These are phyloP conservation scores for Globisporangium abappressorium DNA, from an alignment of 352 stramenopile genomes.

Conservation along the genomic window DNA sequence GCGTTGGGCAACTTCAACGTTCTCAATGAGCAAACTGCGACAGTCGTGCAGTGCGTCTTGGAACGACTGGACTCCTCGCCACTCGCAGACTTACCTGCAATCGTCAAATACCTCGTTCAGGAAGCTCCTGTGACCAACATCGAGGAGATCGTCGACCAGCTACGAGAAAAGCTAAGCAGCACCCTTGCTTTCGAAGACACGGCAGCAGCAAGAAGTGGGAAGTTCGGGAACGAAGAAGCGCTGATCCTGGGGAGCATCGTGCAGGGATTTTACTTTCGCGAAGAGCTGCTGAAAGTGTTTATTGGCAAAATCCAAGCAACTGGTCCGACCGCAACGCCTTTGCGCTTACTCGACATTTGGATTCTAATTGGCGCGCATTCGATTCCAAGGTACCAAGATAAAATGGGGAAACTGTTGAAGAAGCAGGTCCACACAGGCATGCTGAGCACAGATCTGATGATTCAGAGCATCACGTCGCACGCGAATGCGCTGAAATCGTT, in stretches of 20 bases:
- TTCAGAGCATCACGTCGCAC: slow-evolving; percentile 30
- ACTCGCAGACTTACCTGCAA: slow-evolving; percentile 41
- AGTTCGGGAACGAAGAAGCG: slow-evolving; percentile 36
- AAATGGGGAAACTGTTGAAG: slow-evolving; percentile 42
- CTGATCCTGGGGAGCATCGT: slow-evolving; percentile 46
- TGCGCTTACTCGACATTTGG: slow-evolving; percentile 52
- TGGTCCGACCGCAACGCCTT: slow-evolving; percentile 3
- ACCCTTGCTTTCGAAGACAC: slow-evolving; percentile 27
- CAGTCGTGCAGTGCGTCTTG: slow-evolving; percentile 40
- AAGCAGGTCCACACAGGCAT: slow-evolving; percentile 30
- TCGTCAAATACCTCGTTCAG: slow-evolving; percentile 66
- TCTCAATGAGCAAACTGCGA: slow-evolving; percentile 32
- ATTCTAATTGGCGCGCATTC: slow-evolving; percentile 39
- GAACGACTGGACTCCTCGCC: slow-evolving; percentile 50
- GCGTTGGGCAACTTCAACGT: slow-evolving; percentile 66
- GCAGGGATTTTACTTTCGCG: slow-evolving; percentile 52
- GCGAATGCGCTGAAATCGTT: slow-evolving; percentile 39
- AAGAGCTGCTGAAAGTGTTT: slow-evolving; percentile 48
- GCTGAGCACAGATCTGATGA: slow-evolving; percentile 29
- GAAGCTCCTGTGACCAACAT: slow-evolving; percentile 34
- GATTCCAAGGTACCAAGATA: slow-evolving; percentile 35
- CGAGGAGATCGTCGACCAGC: slow-evolving; percentile 33
- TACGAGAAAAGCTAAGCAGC: slow-evolving; percentile 53
- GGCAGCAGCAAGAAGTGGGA: neutral
- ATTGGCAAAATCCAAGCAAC: slow-evolving; percentile 24